Conservation (phyloP, 2,329 filamentous ascomycete genomes). For the Beauveria asiatica region DNA sequence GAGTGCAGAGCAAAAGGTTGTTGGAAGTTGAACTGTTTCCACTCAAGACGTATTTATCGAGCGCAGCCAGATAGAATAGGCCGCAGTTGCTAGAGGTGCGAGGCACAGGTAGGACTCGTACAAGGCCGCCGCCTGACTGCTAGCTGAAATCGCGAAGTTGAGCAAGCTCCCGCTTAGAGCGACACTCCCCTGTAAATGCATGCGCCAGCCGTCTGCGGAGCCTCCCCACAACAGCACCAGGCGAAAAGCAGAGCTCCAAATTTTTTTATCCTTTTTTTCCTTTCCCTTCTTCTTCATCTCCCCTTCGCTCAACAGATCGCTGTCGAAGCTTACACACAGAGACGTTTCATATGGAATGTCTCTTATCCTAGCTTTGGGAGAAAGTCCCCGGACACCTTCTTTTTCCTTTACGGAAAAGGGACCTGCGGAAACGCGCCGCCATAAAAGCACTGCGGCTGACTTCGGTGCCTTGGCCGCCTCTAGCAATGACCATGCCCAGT, state of each 20-base stretch:
- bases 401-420: conserved; percentile 28
- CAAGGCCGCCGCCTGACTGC: conserved; percentile 15
- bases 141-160: background rate
- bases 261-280: conserved; percentile 9
- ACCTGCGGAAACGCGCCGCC: conserved; percentile 97
- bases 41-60: background rate
- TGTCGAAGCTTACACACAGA: conserved; percentile 97
- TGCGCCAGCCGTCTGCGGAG: conserved; percentile 13
- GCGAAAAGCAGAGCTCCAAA: conserved; percentile 9
- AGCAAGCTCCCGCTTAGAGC: conserved; percentile 12
- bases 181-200: conserved; percentile 14
- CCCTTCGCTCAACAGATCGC: conserved; percentile 99
- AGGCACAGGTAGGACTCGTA: conserved; percentile 4
- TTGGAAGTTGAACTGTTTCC: background rate
- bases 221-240: background rate
- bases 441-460: conserved; percentile 97
- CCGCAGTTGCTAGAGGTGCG: background rate
- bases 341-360: conserved; percentile 24
- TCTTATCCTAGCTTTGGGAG: conserved; percentile 76
- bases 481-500: conserved; percentile 27
- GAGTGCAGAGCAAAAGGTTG: background rate
- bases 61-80: background rate
- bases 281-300: conserved; percentile 38
- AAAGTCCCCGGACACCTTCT: conserved; percentile 97
- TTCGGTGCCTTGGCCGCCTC: conserved; percentile 52